Evolutionary conservation across 129 eudicot species (phyloP).

Genomic region (Scalesia atractyloides): DNA sequence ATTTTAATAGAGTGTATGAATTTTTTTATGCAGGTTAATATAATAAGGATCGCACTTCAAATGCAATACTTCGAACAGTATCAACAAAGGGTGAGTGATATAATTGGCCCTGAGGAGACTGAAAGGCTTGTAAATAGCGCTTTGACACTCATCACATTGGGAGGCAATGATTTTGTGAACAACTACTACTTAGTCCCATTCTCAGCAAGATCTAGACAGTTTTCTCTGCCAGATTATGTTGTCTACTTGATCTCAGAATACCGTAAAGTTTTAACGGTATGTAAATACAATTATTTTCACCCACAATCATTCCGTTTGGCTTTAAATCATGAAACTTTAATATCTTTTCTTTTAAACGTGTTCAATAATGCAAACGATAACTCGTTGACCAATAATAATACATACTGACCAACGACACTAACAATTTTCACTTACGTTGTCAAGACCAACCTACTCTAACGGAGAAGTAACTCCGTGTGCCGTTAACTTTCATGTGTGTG

Average conservation of each 20-base stretch:
- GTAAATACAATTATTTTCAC: background rate
- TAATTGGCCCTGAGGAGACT: conserved; percentile 54
- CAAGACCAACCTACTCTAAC: too few relatives aligned
- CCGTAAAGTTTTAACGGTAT: conserved; percentile 60
- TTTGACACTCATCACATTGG: conserved; percentile 62
- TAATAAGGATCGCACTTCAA: conserved; percentile 52
- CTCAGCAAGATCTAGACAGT: conserved; percentile 60
- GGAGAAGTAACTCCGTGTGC: too few relatives aligned
- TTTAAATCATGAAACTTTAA: background rate
- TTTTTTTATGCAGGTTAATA: conserved; percentile 46
- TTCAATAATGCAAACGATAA: too few relatives aligned
- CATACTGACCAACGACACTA: too few relatives aligned
- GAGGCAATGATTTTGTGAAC: conserved; percentile 86
- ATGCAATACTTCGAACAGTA: conserved; percentile 57
- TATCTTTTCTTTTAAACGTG: too few relatives aligned
- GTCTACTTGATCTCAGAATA: conserved; percentile 63
- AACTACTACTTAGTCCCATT: conserved; percentile 64
- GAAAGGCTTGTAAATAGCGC: conserved; percentile 46
- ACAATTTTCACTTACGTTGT: too few relatives aligned
- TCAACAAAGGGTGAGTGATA: conserved; percentile 48
- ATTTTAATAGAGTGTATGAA: background rate
- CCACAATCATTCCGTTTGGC: background rate
- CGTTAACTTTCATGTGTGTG: too few relatives aligned
- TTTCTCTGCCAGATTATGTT: conserved; percentile 50
- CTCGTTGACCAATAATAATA: too few relatives aligned